Evolutionary conservation across 805 yeast species (phyloP).

Genomic region (Kluyveromyces dobzhanskii): DNA sequence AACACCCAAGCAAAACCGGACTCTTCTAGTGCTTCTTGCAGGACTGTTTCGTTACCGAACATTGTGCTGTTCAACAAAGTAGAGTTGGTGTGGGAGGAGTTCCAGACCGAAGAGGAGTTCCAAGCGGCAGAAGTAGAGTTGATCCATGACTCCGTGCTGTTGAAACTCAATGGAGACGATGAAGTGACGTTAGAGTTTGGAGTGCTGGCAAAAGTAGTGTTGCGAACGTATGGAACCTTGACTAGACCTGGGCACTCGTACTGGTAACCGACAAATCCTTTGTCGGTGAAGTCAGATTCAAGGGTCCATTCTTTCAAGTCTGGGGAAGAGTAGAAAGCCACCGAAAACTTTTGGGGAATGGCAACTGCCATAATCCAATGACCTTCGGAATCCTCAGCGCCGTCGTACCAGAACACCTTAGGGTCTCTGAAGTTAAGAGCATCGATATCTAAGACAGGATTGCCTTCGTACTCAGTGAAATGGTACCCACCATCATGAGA

Average conservation of each 20-base stretch:
- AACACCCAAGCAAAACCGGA: conserved; percentile 29
- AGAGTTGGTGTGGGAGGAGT: neutral
- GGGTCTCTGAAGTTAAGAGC: conserved; percentile 30
- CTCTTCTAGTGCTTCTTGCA: conserved; percentile 10
- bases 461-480: conserved; percentile 24
- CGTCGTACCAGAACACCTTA: conserved; percentile 30
- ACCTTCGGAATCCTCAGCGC: conserved; percentile 7
- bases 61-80: conserved; percentile 5
- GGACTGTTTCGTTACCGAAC: too few species aligned
- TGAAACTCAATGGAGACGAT: neutral
- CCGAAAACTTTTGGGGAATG: conserved; percentile 24
- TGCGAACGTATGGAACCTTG: conserved; percentile 21
- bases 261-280: conserved; percentile 30
- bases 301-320: conserved; percentile 24
- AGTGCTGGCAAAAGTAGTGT: conserved; percentile 5
- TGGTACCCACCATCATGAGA: conserved; percentile 32
- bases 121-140: neutral
- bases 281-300: conserved; percentile 21
- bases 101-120: neutral
- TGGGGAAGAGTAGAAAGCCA: conserved; percentile 23
- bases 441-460: conserved; percentile 28
- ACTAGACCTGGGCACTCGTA: conserved; percentile 36
- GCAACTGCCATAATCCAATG: conserved; percentile 29
- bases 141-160: neutral
- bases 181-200: conserved; percentile 1